Percentiles rank a stretch among this genome's conserved stretches.
These are phyloP conservation scores for Boletus reticulatus DNA, from an alignment of 768 basidiomycete genomes.

Conservation along the genomic window DNA sequence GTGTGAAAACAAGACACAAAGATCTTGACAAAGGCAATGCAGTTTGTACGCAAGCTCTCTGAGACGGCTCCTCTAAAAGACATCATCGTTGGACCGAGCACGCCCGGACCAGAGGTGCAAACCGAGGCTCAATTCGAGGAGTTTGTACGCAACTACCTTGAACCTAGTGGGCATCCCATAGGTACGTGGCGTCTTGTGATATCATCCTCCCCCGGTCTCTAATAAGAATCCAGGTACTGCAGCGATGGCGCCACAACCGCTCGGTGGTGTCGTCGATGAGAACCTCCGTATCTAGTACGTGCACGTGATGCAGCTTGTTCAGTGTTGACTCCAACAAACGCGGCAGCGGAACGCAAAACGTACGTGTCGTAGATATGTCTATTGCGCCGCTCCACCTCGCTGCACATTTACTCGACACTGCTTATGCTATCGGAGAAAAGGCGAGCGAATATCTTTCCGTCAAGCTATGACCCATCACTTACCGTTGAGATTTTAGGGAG, in stretches of 20 bases:
- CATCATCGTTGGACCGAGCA: conserved; percentile 17
- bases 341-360: conserved; percentile 13
- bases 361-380: conserved; percentile 19
- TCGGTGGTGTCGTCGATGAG: conserved; percentile 18
- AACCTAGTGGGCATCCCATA: conserved; percentile 8
- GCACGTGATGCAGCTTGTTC: neutral
- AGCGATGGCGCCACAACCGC: conserved; percentile 16
- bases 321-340: neutral
- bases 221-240: conserved; percentile 11
- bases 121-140: conserved; percentile 16
- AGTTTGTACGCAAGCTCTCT: conserved; percentile 13
- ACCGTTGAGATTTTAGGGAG: conserved; percentile 5
- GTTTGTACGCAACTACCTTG: conserved; percentile 1
- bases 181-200: neutral
- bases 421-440: conserved; percentile 19
- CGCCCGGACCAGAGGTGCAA: conserved; percentile 18
- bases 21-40: conserved; percentile 13
- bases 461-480: neutral
- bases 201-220: neutral
- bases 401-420: conserved; percentile 15
- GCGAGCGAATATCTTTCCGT: neutral
- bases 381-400: conserved; percentile 13
- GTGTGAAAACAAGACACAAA: conserved; percentile 7
- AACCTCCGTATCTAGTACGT: conserved; percentile 17
- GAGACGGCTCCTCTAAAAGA: conserved; percentile 16